Base-by-base conservation (phyloP, 73 alveolate genomes). In the Effrenium voratum region DNA sequence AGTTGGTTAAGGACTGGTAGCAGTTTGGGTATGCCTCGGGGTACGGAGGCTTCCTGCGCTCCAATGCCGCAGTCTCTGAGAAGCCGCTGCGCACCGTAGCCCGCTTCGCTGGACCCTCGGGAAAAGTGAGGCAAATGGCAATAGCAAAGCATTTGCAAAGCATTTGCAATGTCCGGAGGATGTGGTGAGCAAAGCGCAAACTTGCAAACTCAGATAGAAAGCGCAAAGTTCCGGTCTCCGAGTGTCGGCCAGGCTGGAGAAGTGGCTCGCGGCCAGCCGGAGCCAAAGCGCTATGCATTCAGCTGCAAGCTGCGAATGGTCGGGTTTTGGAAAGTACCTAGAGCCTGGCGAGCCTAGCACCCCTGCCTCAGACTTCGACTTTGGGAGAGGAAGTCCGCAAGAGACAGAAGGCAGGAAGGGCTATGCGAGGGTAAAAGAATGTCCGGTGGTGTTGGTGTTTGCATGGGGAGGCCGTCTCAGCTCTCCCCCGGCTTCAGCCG, bases 211-310 rank as follows among this genome's bases (percentile, higher is more conserved):
- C n/a, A n/a, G n/a, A n/a, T n/a, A n/a, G n/a, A n/a, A n/a, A n/a
- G n/a, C n/a, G n/a, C n/a, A n/a, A n/a, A n/a, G n/a, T n/a, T n/a
- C n/a, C n/a, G n/a, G n/a, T n/a, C n/a, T n/a, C n/a, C n/a, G n/a
- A n/a, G n/a, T n/a, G n/a, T n/a, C n/a, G n/a, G n/a, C n/a, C 47
- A 81, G 91, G 91, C 91, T 43, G 91, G 91, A n/a, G 91, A 81
- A 49, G 91, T 81, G 72, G 91, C 91, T 22, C 50, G 91, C 16
- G 91, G 91, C n/a, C 91, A 81, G 91, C 49, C 73, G 13, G 91
- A 5, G 90, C 4, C 70, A 3, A 44, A 46, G 68, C 26, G 36
- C 50, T 50, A 34, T 38, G 52, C 63, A 52, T 52, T 8, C 63
- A 19, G 26, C 63, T 52, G 63, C 63, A 19, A 19, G 19, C 63